These are phyloP conservation scores for Paramecium biaurelia DNA, from an alignment of 73 alveolate species.

Conservation along the genomic window DNA sequence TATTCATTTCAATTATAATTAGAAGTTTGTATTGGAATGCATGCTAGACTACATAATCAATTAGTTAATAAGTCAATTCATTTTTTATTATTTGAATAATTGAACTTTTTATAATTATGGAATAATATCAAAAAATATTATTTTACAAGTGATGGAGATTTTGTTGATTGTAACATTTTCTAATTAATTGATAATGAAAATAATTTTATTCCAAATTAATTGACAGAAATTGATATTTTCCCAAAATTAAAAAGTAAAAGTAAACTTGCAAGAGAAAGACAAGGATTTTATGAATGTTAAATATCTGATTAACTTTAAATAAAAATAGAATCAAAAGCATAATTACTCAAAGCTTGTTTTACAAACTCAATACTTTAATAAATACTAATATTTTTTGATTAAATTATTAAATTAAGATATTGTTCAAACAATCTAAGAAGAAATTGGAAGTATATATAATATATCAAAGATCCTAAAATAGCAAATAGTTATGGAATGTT, in stretches of 20 bases:
- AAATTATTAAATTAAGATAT: neutral
- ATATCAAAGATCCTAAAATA: neutral
- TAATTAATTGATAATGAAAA: neutral
- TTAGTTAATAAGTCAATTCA: neutral
- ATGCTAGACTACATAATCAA: neutral
- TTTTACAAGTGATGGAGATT: conserved; percentile 48
- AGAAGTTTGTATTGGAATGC: conserved; percentile 16
- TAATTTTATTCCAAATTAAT: neutral
- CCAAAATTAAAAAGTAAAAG: conserved; percentile 20
- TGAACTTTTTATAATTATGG: neutral
- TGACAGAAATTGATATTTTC: neutral
- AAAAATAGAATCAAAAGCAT: neutral
- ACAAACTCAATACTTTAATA: neutral
- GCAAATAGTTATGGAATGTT: conserved; percentile 12
- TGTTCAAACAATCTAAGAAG: neutral
- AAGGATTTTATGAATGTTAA: neutral
- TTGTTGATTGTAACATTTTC: neutral
- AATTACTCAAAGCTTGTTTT: neutral
- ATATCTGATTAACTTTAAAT: neutral
- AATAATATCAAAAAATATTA: neutral
- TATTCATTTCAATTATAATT: conserved; percentile 23
- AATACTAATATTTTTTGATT: neutral
- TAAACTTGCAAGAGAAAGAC: neutral
- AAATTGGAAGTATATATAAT: conserved; percentile 3
- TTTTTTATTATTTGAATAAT: neutral